These are phyloP conservation scores for Suillus brevipes DNA, from an alignment of 768 basidiomycete species.

Conservation along the genomic window DNA sequence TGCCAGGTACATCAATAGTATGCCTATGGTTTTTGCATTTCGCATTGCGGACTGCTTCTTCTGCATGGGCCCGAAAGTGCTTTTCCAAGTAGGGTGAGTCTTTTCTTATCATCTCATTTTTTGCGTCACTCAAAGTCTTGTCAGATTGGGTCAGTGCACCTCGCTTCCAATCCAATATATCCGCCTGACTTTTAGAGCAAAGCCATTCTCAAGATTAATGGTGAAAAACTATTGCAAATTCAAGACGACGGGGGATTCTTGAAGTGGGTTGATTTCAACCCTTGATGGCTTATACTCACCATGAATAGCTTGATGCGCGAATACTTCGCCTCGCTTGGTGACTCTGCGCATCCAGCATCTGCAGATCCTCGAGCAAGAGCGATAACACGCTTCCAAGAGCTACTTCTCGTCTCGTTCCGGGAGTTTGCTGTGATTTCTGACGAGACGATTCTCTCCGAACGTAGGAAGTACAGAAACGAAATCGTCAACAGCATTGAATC, in stretches of 20 bases:
- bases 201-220: slow-evolving; percentile 98
- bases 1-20: slow-evolving; percentile 81
- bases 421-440: slow-evolving; percentile 97
- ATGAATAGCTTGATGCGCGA: slow-evolving; percentile 80
- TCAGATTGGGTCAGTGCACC: slow-evolving; percentile 53
- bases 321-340: slow-evolving; percentile 91
- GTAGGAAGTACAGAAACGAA: slow-evolving; percentile 82
- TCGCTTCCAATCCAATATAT: neutral
- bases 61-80: slow-evolving; percentile 97
- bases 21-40: slow-evolving; percentile 98
- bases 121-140: slow-evolving; percentile 16
- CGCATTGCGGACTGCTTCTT: slow-evolving; percentile 97
- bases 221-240: slow-evolving; percentile 85
- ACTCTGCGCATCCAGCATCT: slow-evolving; percentile 91
- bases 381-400: slow-evolving; percentile 96
- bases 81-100: slow-evolving; percentile 94
- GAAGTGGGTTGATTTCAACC: slow-evolving; percentile 52
- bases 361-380: slow-evolving; percentile 86
- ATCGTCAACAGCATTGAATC: slow-evolving; percentile 91
- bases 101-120: slow-evolving; percentile 1
- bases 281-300: slow-evolving; percentile 1
- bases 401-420: slow-evolving; percentile 93
- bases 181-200: slow-evolving; percentile 18
- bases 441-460: slow-evolving; percentile 86
- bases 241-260: slow-evolving; percentile 98